Evolutionary conservation across 306 rosid genomes (phyloP).

Genomic region (Begonia loranthoides): DNA sequence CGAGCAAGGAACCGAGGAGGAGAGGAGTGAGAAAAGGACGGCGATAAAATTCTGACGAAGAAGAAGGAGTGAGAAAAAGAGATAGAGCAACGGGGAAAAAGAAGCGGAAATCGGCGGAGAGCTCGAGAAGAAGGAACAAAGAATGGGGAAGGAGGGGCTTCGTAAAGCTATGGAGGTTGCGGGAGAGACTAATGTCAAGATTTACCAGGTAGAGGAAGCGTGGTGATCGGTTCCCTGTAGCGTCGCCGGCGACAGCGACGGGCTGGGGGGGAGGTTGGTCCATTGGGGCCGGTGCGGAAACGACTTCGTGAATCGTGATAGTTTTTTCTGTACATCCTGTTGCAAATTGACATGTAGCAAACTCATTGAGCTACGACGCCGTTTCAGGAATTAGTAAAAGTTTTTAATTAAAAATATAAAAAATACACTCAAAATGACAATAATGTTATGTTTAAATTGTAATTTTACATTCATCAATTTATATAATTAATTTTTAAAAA

Average conservation of each 20-base stretch:
- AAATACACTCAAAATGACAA: no score
- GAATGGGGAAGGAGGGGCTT: slow-evolving; percentile 26
- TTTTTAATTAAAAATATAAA: no score
- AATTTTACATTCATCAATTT: no score
- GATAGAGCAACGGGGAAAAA: slow-evolving; percentile 45
- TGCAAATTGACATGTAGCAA: no score
- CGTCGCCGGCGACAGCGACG: not conserved
- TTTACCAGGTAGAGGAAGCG: slow-evolving; percentile 20
- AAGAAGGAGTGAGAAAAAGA: slow-evolving; percentile 23
- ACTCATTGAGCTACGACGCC: no score
- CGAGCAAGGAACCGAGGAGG: slow-evolving; percentile 50
- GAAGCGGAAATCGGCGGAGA: slow-evolving; percentile 54
- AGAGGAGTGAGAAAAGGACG: slow-evolving; percentile 34
- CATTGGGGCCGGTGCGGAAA: not conserved
- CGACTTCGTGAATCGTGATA: no score
- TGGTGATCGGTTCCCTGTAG: not conserved
- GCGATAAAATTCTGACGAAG: slow-evolving; percentile 18
- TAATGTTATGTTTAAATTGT: no score
- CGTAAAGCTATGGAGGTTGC: slow-evolving; percentile 22
- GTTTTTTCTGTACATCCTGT: no score
- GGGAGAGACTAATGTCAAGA: slow-evolving; percentile 30
- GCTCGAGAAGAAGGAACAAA: slow-evolving; percentile 39
- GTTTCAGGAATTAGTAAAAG: no score
- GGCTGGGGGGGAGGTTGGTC: not conserved
- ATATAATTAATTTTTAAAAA: no score